Evolutionary conservation across 2,329 filamentous ascomycete species (phyloP).

Genomic region (Dactylella cylindrospora): DNA sequence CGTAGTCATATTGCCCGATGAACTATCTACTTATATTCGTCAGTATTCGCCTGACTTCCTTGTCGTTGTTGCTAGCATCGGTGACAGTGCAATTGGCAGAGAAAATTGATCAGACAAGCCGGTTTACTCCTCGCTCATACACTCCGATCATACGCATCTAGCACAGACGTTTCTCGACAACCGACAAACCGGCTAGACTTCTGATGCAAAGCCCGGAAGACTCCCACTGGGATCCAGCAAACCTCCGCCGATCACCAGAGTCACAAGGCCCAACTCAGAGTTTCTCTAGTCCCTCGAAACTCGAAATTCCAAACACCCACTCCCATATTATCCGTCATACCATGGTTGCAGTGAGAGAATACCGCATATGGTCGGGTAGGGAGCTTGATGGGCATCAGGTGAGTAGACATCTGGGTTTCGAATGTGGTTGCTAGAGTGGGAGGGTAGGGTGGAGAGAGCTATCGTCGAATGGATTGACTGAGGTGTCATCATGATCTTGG

Average conservation of each 20-base stretch:
- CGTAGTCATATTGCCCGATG: constrained; percentile 26
- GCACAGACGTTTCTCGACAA: constrained; percentile 44
- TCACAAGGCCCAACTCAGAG: constrained; percentile 34
- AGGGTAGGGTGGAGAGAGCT: constrained; percentile 44
- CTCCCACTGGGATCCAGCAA: constrained; percentile 23
- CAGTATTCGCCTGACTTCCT: neutral
- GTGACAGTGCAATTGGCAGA: constrained; percentile 4
- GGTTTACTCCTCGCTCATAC: constrained; percentile 45
- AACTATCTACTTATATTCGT: too few species aligned
- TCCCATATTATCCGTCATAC: constrained; percentile 44
- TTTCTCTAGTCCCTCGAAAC: constrained; percentile 23
- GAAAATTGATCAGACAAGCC: constrained; percentile 41
- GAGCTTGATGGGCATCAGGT: constrained; percentile 27
- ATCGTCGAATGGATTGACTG: constrained; percentile 46
- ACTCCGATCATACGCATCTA: constrained; percentile 44
- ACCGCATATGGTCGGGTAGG: constrained; percentile 39
- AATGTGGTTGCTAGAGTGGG: constrained; percentile 26
- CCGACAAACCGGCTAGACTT: constrained; percentile 42
- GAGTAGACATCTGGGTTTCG: constrained; percentile 30
- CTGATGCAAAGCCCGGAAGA: constrained; percentile 41
- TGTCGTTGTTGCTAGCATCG: neutral
- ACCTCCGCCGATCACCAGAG: constrained; percentile 30
- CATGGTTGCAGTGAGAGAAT: constrained; percentile 34
- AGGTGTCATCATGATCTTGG: constrained; percentile 44
- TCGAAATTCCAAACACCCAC: constrained; percentile 19